These are phyloP conservation scores for Termitomyces sp. DNA, from an alignment of 1,284 basidiomycete genomes.

Conservation along the genomic window DNA sequence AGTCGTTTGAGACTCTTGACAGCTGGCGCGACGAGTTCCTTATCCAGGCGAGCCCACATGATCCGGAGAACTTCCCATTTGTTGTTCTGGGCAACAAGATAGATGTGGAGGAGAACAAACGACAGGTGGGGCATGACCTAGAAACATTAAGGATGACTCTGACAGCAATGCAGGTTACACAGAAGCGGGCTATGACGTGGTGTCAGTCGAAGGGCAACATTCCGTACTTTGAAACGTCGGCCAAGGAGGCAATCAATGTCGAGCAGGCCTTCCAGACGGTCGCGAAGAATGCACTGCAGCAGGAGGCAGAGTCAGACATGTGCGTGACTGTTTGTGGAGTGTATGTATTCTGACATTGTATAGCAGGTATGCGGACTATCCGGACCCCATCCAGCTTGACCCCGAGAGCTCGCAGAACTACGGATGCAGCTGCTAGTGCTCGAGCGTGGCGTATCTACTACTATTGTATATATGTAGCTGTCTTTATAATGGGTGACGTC, in stretches of 20 bases:
- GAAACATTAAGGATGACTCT: slow-evolving; percentile 4
- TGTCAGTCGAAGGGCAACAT: slow-evolving; percentile 99
- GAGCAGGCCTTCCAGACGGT: slow-evolving; percentile 99
- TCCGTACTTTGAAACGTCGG: slow-evolving; percentile 99
- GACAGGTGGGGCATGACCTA: slow-evolving; percentile 65
- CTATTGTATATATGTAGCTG: slow-evolving; percentile 11
- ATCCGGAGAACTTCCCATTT: slow-evolving; percentile 99
- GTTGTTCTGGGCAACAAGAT: slow-evolving; percentile 99
- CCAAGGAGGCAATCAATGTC: slow-evolving; percentile 99
- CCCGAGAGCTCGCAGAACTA: slow-evolving; percentile 88
- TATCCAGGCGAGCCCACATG: slow-evolving; percentile 96
- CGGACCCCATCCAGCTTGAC: slow-evolving; percentile 97
- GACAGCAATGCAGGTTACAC: slow-evolving; percentile 70
- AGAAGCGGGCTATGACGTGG: slow-evolving; percentile 99
- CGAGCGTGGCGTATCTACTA: not conserved
- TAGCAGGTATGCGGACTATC: slow-evolving; percentile 92
- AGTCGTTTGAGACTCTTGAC: slow-evolving; percentile 97
- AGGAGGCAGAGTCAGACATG: slow-evolving; percentile 96
- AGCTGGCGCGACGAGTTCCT: slow-evolving; percentile 98
- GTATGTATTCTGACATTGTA: slow-evolving; percentile 19
- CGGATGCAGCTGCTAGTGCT: slow-evolving; percentile 82
- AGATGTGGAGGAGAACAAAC: slow-evolving; percentile 98
- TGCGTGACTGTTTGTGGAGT: slow-evolving; percentile 39
- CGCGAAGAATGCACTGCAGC: slow-evolving; percentile 96
- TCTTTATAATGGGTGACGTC: slow-evolving; percentile 10